Percentiles rank a stretch among this genome's conserved stretches.
These are phyloP conservation scores for Ilex paraguariensis DNA, from an alignment of 305 asterid species.

Conservation along the genomic window DNA sequence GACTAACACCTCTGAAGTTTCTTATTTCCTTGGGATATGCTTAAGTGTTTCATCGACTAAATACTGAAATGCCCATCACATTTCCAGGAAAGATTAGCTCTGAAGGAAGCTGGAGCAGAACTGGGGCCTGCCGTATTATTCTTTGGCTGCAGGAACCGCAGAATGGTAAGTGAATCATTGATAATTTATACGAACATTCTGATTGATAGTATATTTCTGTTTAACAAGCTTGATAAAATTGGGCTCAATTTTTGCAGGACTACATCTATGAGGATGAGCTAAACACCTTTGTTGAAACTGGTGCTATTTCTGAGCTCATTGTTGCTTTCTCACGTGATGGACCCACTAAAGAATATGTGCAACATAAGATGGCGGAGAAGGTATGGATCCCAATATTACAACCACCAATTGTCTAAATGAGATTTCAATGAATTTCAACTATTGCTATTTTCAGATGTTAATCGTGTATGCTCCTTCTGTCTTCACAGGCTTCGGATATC, in stretches of 20 bases:
- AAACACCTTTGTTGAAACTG: conserved; percentile 49
- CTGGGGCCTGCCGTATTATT: conserved; percentile 84
- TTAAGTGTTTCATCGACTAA: background rate
- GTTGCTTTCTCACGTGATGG: conserved; percentile 95
- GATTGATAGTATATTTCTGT: background rate
- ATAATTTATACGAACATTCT: background rate
- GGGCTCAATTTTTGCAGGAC: conserved; percentile 43
- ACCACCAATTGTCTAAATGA: background rate
- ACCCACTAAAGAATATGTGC: conserved; percentile 80
- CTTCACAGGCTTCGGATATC: conserved; percentile 60
- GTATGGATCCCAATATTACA: conserved; percentile 22
- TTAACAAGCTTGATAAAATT: background rate
- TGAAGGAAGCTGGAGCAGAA: conserved; percentile 82
- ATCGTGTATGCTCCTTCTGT: background rate
- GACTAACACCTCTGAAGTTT: conserved; percentile 1
- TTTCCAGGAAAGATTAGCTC: conserved; percentile 89
- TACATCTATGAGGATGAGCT: conserved; percentile 82
- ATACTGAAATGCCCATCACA: background rate
- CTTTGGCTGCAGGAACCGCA: conserved; percentile 91
- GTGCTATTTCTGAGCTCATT: conserved; percentile 80
- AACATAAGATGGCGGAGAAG: conserved; percentile 86
- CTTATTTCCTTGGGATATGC: background rate
- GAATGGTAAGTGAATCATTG: conserved; percentile 51
- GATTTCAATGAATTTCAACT: background rate
- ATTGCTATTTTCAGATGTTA: conserved; percentile 2